Conservation (phyloP, 2,329 filamentous ascomycete species). For the Cadophora gregata region DNA sequence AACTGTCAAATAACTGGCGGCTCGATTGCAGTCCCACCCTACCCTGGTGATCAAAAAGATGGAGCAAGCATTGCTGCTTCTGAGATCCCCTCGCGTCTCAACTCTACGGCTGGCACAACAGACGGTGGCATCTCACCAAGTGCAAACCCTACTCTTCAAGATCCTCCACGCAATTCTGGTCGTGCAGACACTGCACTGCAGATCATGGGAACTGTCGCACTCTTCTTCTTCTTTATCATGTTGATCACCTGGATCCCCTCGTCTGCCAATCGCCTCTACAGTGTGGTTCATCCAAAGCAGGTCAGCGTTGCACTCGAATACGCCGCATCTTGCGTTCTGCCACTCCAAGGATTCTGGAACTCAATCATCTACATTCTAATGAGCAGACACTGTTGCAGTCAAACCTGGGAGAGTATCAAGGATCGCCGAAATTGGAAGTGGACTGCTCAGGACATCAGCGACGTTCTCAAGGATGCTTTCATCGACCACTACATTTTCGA, state of each 20-base stretch:
- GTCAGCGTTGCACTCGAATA: conserved; percentile 67
- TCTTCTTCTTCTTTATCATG: conserved; percentile 74
- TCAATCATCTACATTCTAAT: conserved; percentile 76
- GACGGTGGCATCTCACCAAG: neutral
- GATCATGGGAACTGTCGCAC: conserved; percentile 72
- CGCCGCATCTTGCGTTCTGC: conserved; percentile 75
- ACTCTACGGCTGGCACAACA: neutral
- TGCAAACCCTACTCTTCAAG: neutral
- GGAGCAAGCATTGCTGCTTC: neutral
- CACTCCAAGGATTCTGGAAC: conserved; percentile 87
- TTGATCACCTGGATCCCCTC: conserved; percentile 80
- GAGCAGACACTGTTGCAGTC: conserved; percentile 64
- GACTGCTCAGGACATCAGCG: neutral
- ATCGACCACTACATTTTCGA: neutral
- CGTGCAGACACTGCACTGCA: conserved; percentile 65
- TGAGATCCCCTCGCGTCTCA: neutral
- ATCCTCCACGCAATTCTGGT: neutral
- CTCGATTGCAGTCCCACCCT: no score
- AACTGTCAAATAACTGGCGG: neutral
- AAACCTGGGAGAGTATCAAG: conserved; percentile 17
- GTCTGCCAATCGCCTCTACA: conserved; percentile 77
- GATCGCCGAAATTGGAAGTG: neutral
- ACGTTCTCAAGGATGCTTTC: neutral
- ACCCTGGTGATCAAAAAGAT: neutral
- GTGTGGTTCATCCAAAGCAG: conserved; percentile 61